phyloP scores from a whole-genome alignment of 2,329 filamentous ascomycete species.

The Colletotrichum camelliae region DNA sequence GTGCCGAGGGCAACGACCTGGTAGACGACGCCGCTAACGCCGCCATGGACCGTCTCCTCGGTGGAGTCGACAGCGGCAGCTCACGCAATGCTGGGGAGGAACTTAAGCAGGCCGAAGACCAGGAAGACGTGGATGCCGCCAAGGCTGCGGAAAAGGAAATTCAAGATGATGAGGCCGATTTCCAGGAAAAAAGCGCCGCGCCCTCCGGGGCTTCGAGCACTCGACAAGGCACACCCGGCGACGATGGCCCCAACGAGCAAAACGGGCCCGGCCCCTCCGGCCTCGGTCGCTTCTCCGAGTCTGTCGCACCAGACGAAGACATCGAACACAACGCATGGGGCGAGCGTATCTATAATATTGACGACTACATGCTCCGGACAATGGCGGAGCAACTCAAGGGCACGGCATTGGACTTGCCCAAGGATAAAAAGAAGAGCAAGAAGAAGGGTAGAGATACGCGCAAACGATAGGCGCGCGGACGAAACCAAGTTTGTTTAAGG shows the following conservation, averaged over 20 bases:
- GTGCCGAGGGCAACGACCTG: conserved; percentile 57
- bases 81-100: conserved; percentile 70
- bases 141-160: conserved; percentile 89
- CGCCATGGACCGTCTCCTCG: conserved; percentile 86
- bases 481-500: not conserved
- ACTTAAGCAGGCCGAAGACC: conserved; percentile 89
- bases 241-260: conserved; percentile 38
- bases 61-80: conserved; percentile 65
- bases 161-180: conserved; percentile 84
- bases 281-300: conserved; percentile 42
- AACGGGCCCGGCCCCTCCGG: conserved; percentile 35
- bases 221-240: conserved; percentile 55
- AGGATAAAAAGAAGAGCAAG: conserved; percentile 68
- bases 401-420: conserved; percentile 66
- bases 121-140: conserved; percentile 88
- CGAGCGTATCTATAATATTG: conserved; percentile 64
- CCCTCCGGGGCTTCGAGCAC: conserved; percentile 56
- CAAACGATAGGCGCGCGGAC: conserved; percentile 44
- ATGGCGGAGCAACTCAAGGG: conserved; percentile 69
- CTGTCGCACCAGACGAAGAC: conserved; percentile 40
- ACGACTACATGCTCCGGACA: conserved; percentile 76
- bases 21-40: conserved; percentile 75
- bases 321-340: conserved; percentile 66
- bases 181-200: conserved; percentile 66
- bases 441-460: conserved; percentile 63